Evolutionary conservation across 139 green algal species (phyloP).

Genomic region (Chlorella sp.): DNA sequence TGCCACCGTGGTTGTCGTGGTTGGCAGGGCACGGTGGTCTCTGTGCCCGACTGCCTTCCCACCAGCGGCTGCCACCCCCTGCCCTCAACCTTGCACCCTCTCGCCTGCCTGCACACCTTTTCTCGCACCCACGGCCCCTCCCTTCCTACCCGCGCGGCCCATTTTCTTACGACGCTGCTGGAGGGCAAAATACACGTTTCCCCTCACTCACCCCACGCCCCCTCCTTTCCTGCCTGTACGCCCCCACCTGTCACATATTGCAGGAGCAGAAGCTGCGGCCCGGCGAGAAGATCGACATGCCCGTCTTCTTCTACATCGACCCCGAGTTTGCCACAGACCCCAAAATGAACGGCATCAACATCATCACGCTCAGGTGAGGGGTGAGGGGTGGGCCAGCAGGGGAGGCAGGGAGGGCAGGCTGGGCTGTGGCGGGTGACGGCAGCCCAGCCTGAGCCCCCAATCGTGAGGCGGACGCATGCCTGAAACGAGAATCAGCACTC

Average conservation of each 20-base stretch:
- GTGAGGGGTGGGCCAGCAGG: not conserved
- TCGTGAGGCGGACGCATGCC: too few species aligned
- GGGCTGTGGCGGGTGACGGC: too few species aligned
- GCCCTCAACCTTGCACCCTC: not conserved
- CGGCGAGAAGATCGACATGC: constrained; percentile 97
- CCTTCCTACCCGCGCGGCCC: too few species aligned
- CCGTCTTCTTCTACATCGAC: constrained; percentile 99
- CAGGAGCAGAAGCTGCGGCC: constrained; percentile 91
- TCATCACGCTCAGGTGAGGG: constrained; percentile 83
- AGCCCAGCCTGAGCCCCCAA: too few species aligned
- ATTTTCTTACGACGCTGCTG: too few species aligned
- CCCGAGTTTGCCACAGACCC: constrained; percentile 92
- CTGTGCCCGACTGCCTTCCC: too few species aligned
- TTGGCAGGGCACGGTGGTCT: too few species aligned
- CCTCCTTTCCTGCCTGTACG: not conserved
- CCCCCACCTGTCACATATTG: constrained; percentile 1
- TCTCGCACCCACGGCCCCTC: too few species aligned
- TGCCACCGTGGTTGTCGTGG: not conserved
- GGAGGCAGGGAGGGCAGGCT: not conserved
- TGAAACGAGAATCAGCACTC: too few species aligned
- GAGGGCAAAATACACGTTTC: too few species aligned
- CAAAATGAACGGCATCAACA: constrained; percentile 82
- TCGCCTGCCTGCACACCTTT: not conserved
- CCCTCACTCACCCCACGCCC: too few species aligned
- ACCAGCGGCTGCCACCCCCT: not conserved